These are phyloP conservation scores for Hericium erinaceus DNA, from an alignment of 768 basidiomycete species.

Conservation along the genomic window DNA sequence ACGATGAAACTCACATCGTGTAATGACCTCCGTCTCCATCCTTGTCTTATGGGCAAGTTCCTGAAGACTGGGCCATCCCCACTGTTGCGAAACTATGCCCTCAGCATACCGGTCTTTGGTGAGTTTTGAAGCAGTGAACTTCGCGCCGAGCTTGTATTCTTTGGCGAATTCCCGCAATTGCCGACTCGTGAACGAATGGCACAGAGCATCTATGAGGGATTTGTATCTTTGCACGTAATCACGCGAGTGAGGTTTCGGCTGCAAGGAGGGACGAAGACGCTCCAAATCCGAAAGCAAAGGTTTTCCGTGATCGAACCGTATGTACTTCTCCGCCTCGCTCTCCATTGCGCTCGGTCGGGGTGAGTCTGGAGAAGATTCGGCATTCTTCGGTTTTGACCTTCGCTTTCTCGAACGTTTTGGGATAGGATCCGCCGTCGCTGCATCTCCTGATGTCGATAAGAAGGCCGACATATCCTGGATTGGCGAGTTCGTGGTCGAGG, in stretches of 20 bases:
- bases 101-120: conserved; percentile 35
- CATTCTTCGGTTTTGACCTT: neutral
- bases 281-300: conserved; percentile 58
- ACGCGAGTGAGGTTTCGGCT: conserved; percentile 30
- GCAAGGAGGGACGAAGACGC: conserved; percentile 35
- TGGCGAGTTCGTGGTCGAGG: neutral
- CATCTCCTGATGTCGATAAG: neutral
- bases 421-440: neutral
- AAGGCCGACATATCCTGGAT: neutral
- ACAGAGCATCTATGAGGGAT: conserved; percentile 41
- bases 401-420: neutral
- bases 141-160: conserved; percentile 33
- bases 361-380: neutral
- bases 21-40: conserved; percentile 39
- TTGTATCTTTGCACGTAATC: conserved; percentile 47
- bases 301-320: conserved; percentile 10
- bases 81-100: conserved; percentile 52
- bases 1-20: conserved; percentile 32
- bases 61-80: conserved; percentile 59
- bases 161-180: conserved; percentile 50
- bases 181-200: conserved; percentile 51
- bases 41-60: conserved; percentile 40
- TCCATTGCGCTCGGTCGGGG: too few relatives aligned
- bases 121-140: conserved; percentile 6
- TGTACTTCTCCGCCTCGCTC: too few relatives aligned